phyloP scores from a whole-genome alignment of 305 asterid genomes.

The Fraxinus latifolia region DNA sequence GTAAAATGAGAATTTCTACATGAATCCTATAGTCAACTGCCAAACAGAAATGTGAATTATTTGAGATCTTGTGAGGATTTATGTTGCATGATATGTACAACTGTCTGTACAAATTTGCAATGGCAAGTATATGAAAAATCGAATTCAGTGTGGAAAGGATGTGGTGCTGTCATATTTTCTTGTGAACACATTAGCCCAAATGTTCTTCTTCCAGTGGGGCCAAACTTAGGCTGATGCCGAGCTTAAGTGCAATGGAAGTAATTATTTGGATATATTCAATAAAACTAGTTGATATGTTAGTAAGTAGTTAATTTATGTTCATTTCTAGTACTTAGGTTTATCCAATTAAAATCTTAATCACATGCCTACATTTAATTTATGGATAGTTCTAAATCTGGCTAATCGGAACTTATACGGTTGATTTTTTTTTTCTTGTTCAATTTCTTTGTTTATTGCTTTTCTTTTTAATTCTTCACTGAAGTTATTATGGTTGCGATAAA shows the following conservation, averaged over 20 bases:
- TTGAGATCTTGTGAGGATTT: not conserved
- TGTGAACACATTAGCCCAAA: not conserved
- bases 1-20: slow-evolving; percentile 2
- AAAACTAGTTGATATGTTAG: not conserved
- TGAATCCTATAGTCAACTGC: not conserved
- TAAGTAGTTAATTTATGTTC: not conserved
- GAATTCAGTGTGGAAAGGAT: not conserved
- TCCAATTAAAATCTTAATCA: not conserved
- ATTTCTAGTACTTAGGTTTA: not conserved
- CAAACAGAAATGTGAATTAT: not conserved
- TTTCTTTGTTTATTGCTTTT: no score
- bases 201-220: not conserved
- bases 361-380: not conserved
- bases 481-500: no score
- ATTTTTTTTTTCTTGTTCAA: no score
- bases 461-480: no score
- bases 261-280: not conserved
- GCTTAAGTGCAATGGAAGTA: not conserved
- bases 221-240: not conserved
- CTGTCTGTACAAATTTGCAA: not conserved
- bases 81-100: not conserved
- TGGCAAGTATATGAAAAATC: not conserved
- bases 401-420: no score
- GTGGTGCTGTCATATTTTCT: not conserved
- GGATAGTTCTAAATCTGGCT: no score